Conservation (phyloP, 192 early-diverging fungal genomes). For the Mortierella claussenii region DNA sequence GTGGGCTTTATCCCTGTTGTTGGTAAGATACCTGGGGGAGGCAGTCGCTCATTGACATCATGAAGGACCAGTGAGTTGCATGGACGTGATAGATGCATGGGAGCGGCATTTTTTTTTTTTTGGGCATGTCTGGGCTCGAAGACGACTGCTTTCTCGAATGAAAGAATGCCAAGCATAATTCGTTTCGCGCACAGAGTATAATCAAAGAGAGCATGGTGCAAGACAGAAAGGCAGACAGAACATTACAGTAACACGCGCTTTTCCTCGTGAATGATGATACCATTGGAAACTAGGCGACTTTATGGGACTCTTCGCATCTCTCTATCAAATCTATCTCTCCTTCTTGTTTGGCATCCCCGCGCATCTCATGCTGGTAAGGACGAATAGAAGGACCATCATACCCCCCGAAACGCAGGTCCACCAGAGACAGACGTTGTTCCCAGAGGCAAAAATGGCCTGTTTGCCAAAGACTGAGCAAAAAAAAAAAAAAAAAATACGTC, state of each 20-base stretch:
- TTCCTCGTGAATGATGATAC: neutral
- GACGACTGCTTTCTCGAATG: too few species aligned
- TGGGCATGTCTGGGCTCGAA: too few species aligned
- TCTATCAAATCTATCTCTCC: constrained; percentile 40
- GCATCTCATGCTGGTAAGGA: constrained; percentile 36
- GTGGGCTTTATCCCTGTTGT: constrained; percentile 42
- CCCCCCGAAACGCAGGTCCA: too few species aligned
- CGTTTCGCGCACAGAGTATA: too few species aligned
- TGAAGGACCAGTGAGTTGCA: neutral
- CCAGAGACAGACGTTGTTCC: too few species aligned
- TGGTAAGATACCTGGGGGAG: constrained; percentile 1
- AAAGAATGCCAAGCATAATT: neutral
- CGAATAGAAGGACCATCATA: too few species aligned
- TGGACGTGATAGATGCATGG: neutral
- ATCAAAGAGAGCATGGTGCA: too few species aligned
- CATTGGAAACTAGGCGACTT: constrained; percentile 26
- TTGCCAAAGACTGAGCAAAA: too few species aligned
- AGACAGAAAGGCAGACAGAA: too few species aligned
- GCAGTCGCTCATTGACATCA: neutral
- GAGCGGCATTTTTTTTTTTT: neutral
- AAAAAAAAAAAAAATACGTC: constrained; percentile 5
- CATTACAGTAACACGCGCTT: neutral
- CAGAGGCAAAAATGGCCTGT: too few species aligned
- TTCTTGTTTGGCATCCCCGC: constrained; percentile 29
- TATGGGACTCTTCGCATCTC: constrained; percentile 29